Evolutionary conservation across 139 green algal species (phyloP).

Genomic region (Tetradesmus lagerheimii): DNA sequence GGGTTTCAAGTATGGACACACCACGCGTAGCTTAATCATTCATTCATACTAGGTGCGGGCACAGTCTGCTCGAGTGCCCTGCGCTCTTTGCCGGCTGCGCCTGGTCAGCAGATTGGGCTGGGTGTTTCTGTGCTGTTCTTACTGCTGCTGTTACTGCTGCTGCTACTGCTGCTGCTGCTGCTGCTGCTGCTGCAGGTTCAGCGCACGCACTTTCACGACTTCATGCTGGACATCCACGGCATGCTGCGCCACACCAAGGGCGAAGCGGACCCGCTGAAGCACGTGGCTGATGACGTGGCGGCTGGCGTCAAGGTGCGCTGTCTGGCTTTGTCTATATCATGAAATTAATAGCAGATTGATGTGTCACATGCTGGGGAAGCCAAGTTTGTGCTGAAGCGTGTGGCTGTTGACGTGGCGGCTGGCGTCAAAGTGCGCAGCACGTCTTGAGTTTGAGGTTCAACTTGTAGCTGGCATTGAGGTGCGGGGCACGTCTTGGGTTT

Average conservation of each 20-base stretch:
- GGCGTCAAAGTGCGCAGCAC: slow-evolving; percentile 50
- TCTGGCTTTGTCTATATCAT: too few species aligned
- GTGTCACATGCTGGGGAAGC: too few species aligned
- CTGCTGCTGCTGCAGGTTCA: slow-evolving; percentile 63
- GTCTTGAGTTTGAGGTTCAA: too few species aligned
- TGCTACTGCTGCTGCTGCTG: not conserved
- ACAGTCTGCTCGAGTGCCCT: too few species aligned
- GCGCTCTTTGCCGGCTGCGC: too few species aligned
- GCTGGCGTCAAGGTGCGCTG: slow-evolving; percentile 42
- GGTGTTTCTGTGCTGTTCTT: not conserved
- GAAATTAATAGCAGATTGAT: too few species aligned
- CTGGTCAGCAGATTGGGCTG: too few species aligned
- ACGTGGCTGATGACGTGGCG: slow-evolving; percentile 79
- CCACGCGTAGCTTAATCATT: too few species aligned
- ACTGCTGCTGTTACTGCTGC: not conserved
- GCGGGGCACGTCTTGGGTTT: too few species aligned
- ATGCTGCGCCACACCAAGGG: slow-evolving; percentile 58
- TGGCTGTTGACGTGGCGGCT: slow-evolving; percentile 75
- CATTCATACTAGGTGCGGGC: too few species aligned
- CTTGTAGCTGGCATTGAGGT: too few species aligned
- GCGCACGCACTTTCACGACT: slow-evolving; percentile 97
- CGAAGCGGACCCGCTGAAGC: slow-evolving; percentile 76
- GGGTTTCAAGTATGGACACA: too few species aligned
- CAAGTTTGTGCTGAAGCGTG: slow-evolving; percentile 71
- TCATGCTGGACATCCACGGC: slow-evolving; percentile 97